These are phyloP conservation scores for Cladophialophora immunda DNA, from an alignment of 2,329 filamentous ascomycete genomes.

Conservation along the genomic window DNA sequence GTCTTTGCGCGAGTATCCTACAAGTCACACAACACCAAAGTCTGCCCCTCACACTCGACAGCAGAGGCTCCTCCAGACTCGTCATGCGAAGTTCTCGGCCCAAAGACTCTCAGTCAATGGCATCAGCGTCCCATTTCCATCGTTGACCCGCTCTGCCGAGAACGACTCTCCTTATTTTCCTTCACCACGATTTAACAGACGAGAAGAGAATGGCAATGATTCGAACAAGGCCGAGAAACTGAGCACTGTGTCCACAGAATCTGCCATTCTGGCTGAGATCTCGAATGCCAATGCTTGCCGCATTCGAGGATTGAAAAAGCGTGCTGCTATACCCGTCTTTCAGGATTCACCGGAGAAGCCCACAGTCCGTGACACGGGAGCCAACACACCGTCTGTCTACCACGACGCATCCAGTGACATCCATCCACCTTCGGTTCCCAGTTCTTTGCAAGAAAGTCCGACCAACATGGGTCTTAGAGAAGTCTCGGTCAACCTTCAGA, in stretches of 20 bases:
- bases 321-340: slow-evolving; percentile 37
- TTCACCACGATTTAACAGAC: slow-evolving; percentile 21
- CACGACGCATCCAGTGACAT: slow-evolving; percentile 36
- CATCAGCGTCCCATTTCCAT: slow-evolving; percentile 35
- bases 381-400: slow-evolving; percentile 31
- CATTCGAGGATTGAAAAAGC: slow-evolving; percentile 23
- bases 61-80: slow-evolving; percentile 37
- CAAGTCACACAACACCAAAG: slow-evolving; percentile 27
- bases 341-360: slow-evolving; percentile 32
- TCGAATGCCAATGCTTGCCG: slow-evolving; percentile 33
- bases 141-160: slow-evolving; percentile 31
- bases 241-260: slow-evolving; percentile 26
- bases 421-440: slow-evolving; percentile 28
- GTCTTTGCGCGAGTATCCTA: slow-evolving; percentile 22
- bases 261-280: slow-evolving; percentile 37
- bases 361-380: background rate
- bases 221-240: slow-evolving; percentile 14
- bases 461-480: slow-evolving; percentile 41
- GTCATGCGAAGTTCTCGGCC: slow-evolving; percentile 39
- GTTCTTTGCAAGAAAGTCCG: slow-evolving; percentile 29
- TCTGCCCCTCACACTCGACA: slow-evolving; percentile 36
- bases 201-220: slow-evolving; percentile 31
- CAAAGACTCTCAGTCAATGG: slow-evolving; percentile 38
- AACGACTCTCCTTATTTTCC: slow-evolving; percentile 27
- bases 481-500: slow-evolving; percentile 40